A percentile compares a stretch with the other conserved stretches of the same genome.
phyloP scores from a whole-genome alignment of 2,329 filamentous ascomycete genomes.

The Domatiomyces globalis region DNA sequence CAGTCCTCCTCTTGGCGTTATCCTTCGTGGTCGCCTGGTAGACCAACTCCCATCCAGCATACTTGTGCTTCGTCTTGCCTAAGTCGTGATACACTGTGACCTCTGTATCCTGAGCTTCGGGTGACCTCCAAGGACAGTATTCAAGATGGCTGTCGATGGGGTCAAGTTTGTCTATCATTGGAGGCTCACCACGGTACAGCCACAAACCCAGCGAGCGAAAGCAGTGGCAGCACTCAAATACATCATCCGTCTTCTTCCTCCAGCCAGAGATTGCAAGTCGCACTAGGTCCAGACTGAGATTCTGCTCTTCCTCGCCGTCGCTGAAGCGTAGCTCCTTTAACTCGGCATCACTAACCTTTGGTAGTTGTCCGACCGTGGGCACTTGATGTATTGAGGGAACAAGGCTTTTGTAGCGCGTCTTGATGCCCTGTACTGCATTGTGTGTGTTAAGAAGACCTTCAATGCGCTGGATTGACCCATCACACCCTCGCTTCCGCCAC shows the following conservation, averaged over 20 bases:
- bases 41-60: conserved; percentile 16
- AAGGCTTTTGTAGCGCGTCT: conserved; percentile 49
- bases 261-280: conserved; percentile 60
- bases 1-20: conserved; percentile 5
- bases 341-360: conserved; percentile 21
- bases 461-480: conserved; percentile 55
- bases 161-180: conserved; percentile 57
- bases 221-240: conserved; percentile 71
- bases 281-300: conserved; percentile 46
- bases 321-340: conserved; percentile 19
- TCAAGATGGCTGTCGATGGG: conserved; percentile 60
- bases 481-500: conserved; percentile 79
- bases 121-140: conserved; percentile 58
- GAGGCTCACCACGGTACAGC: conserved; percentile 56
- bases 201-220: conserved; percentile 80
- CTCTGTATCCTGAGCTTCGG: conserved; percentile 17
- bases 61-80: conserved; percentile 8
- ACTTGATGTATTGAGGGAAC: conserved; percentile 28
- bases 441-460: conserved; percentile 47
- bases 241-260: conserved; percentile 46
- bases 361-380: conserved; percentile 31
- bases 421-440: conserved; percentile 43
- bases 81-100: conserved; percentile 2
- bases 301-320: conserved; percentile 1
- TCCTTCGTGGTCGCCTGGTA: conserved; percentile 13